Evolutionary conservation across 441 rosid genomes (phyloP), one percentile per base, ranked within the genome.

Genomic region (Breynia disticha): DNA sequence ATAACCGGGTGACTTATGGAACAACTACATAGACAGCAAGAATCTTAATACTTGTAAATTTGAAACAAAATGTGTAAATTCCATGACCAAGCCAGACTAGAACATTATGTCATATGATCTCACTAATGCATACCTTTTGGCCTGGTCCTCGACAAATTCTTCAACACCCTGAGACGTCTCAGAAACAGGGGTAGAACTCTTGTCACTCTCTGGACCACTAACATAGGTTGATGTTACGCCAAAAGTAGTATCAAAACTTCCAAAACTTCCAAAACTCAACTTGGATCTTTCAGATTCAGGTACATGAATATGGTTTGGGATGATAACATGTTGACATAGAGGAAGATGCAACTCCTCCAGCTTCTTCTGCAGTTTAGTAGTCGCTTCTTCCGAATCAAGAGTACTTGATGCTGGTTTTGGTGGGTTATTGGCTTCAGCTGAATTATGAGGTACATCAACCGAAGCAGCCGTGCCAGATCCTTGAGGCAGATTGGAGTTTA

Each of bases 191-290:
- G 87, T 73, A 59, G 89, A 76, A 57, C 79, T 83, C 71, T 72
- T 76, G 48, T 79, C 93, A 72, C 79, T 80, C 81, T 74, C 89
- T 4, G 68, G 75, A 62, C 46, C 72, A 38, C 61, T 56, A 46
- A 55, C 63, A 59, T 65, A 58, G 69, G 66, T 76, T 22, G 77
- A 55, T 16, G 71, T 62, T 58, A 79, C 62, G 55, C 80, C 86
- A 76, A 87, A 87, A 74, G 71, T 79, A 53, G 88, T 79, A 79
- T 84, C 90, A 62, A 90, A 87, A 68, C 96, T 90, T 76, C 98
- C 90, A 62, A 90, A 87, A 68, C 96, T 90, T 76, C 98, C 98
- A 74, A 90, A 90, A 76, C 93, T 90, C 67, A 90, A 60, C 65
- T 86, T 90, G 50, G 76, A 79, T 68, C 93, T 82, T 72, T 85